Evolutionary conservation across 352 stramenopile genomes (phyloP), one percentile per base, ranked within the genome.

Genomic region (Phytophthora nicotianae): DNA sequence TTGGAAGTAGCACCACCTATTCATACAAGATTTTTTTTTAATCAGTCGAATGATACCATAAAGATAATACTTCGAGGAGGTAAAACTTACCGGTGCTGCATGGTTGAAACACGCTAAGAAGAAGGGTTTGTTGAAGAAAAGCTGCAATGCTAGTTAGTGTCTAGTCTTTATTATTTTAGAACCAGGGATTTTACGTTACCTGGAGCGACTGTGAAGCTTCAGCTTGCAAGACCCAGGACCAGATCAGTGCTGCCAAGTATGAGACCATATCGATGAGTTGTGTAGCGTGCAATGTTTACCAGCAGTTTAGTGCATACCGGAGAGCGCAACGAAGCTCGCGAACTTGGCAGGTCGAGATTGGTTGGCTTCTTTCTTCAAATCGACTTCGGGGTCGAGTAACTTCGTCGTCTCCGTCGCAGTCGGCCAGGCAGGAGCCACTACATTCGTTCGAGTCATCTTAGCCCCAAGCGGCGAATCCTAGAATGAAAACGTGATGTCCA

Each of bases 71-170:
- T n/a, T n/a, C n/a, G n/a, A n/a, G n/a, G n/a, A n/a, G n/a, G 32
- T n/a, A 55, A 19, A 19, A 19, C 58, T 43, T 50, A 80, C 72
- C 19, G 75, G 74, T 32, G 58, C 50, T n/a, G 71, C 70, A 33
- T 85, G 78, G 48, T 82, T 83, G 52, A 83, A 85, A 21, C 78
- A 79, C 8, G 82, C 75, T 42, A 88, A 68, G 65, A 87, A 87
- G 54, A 83, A 84, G 0, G 77, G 67, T 57, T 75, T 75, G 53
- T 67, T 67, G 40, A 75, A 75, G 37, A 48, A 62, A 37, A 49
- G 19, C 61, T 69, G 45, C 20, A 35, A 19, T 19, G 6, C 24
- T 3, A 29, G 4, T 61, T 35, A 55, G 24, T 29, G 19, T 42
- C 51, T 42, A 37, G 23, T n/a, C n/a, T n/a, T n/a, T n/a, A n/a